Percentiles rank a stretch among this genome's conserved stretches.
Conservation (phyloP, 306 rosid species). For the Ziziphus jujuba region DNA sequence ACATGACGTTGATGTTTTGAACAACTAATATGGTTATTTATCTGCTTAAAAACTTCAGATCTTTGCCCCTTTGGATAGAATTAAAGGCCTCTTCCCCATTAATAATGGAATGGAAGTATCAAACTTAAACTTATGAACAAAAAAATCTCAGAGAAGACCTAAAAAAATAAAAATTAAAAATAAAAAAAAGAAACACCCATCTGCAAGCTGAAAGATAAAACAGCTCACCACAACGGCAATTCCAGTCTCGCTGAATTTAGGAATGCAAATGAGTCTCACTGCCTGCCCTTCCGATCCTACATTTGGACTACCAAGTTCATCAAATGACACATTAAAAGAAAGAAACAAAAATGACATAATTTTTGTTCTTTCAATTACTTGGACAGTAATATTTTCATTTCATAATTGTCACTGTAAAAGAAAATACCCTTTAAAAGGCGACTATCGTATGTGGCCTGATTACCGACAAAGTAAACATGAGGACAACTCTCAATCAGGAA, state of each 20-base stretch:
- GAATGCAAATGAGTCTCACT: slow-evolving; percentile 82
- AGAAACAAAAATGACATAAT: neutral
- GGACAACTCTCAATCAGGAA: slow-evolving; percentile 89
- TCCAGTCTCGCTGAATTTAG: slow-evolving; percentile 83
- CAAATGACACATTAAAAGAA: neutral
- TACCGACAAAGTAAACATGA: slow-evolving; percentile 87
- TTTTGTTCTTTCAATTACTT: neutral
- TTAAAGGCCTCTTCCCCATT: no score
- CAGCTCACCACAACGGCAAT: slow-evolving; percentile 79
- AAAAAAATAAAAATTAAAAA: no score
- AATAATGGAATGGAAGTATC: no score
- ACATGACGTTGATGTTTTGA: no score
- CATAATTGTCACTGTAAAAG: slow-evolving; percentile 12
- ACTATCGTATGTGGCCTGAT: slow-evolving; percentile 76
- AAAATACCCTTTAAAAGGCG: slow-evolving; percentile 68
- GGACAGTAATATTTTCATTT: slow-evolving; percentile 4
- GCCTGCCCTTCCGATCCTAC: slow-evolving; percentile 88
- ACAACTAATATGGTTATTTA: no score
- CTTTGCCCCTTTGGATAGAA: no score
- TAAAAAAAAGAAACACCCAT: no score
- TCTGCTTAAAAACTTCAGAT: no score
- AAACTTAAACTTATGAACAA: neutral
- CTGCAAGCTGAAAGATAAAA: slow-evolving; percentile 3
- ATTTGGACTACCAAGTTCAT: slow-evolving; percentile 12
- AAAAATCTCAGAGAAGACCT: neutral